Evolutionary conservation across 208 protist species (phyloP).

Genomic region (Acanthamoeba castellanii): DNA sequence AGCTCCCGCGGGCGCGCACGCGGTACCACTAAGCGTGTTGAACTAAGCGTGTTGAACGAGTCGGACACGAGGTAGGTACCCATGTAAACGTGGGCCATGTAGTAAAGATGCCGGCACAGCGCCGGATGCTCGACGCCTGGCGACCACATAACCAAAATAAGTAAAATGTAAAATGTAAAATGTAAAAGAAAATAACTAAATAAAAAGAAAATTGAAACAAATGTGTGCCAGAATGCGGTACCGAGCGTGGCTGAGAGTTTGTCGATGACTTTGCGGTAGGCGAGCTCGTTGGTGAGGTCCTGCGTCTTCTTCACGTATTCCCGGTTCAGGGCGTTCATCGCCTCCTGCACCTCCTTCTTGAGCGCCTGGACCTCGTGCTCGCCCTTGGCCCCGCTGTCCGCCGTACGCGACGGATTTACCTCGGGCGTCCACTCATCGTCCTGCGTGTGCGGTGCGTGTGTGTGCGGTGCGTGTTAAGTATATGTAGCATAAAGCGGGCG

Average conservation of each 20-base stretch:
- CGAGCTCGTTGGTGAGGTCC: background rate
- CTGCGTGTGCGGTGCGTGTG: background rate
- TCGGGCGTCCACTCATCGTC: background rate
- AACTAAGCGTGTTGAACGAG: background rate
- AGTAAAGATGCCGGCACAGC: constrained; percentile 6
- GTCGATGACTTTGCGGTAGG: constrained; percentile 3
- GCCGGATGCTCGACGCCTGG: background rate
- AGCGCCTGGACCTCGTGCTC: background rate
- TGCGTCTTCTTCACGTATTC: background rate
- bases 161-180: too few species aligned
- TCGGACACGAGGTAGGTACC: background rate
- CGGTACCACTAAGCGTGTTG: background rate
- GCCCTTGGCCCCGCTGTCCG: background rate
- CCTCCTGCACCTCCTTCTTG: background rate
- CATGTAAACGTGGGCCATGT: constrained; percentile 17
- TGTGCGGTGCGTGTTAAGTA: background rate
- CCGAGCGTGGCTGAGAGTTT: background rate
- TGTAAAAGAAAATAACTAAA: too few species aligned
- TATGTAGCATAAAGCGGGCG: background rate
- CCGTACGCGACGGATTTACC: background rate
- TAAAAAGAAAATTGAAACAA: too few species aligned
- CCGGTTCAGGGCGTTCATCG: background rate
- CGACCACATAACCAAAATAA: too few species aligned
- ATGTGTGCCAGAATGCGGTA: background rate
- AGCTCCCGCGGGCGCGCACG: too few species aligned